Conservation (phyloP, 352 stramenopile genomes). For the Phytophthora sojae region DNA sequence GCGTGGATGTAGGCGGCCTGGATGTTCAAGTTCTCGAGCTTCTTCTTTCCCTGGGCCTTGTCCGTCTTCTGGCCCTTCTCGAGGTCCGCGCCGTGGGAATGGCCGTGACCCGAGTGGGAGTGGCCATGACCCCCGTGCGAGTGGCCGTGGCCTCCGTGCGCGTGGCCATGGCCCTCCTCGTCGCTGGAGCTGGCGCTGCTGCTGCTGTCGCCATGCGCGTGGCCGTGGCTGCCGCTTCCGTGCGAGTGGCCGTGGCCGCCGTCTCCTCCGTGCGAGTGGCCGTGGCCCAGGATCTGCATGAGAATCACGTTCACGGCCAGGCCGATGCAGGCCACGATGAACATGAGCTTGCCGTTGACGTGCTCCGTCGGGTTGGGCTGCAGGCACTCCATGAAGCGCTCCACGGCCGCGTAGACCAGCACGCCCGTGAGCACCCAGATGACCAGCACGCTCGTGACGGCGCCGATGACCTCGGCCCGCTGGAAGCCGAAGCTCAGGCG, state of each 20-base stretch:
- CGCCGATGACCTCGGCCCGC: constrained; percentile 95
- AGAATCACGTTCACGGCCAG: constrained; percentile 97
- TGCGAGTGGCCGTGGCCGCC: constrained; percentile 3
- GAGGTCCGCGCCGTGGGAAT: constrained; percentile 44
- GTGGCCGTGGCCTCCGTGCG: constrained; percentile 47
- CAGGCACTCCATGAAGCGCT: constrained; percentile 86
- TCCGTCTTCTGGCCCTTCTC: constrained; percentile 35
- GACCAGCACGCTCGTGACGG: constrained; percentile 93
- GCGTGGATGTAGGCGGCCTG: constrained; percentile 98
- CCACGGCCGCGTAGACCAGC: constrained; percentile 94
- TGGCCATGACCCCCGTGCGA: constrained; percentile 45
- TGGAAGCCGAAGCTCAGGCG: constrained; percentile 95
- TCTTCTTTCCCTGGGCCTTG: constrained; percentile 41
- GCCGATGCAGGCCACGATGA: constrained; percentile 94
- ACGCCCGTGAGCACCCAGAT: constrained; percentile 95
- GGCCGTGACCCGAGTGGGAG: constrained; percentile 43
- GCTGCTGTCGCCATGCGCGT: constrained; percentile 42
- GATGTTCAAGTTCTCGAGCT: constrained; percentile 95
- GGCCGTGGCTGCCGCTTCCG: constrained; percentile 44
- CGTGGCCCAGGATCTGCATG: constrained; percentile 93
- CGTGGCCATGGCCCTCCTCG: constrained; percentile 42
- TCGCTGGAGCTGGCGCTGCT: constrained; percentile 30
- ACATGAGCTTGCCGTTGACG: constrained; percentile 98
- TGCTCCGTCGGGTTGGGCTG: constrained; percentile 74
- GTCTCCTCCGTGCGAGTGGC: constrained; percentile 66